Conservation (phyloP, 495 filamentous ascomycete species). For the Sphaerosporella brunnea region DNA sequence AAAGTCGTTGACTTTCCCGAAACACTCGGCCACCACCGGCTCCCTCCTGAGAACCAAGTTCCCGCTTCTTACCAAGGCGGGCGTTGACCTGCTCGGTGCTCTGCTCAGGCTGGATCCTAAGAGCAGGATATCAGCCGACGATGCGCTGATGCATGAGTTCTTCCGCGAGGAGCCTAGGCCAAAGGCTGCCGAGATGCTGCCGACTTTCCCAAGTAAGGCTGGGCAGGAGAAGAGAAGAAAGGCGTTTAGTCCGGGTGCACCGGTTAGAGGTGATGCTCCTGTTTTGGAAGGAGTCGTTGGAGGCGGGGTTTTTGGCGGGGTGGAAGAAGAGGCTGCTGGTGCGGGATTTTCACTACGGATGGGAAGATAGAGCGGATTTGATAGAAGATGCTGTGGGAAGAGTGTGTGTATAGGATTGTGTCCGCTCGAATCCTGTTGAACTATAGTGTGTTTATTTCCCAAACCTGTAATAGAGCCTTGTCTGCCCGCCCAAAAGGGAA, state of each 20-base stretch:
- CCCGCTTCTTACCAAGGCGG: slow-evolving; percentile 60
- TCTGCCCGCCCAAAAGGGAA: too few relatives aligned
- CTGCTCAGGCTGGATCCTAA: slow-evolving; percentile 64
- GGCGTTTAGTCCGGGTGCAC: slow-evolving; percentile 68
- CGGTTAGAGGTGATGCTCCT: slow-evolving; percentile 56
- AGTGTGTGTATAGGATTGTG: too few relatives aligned
- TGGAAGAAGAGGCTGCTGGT: slow-evolving; percentile 43
- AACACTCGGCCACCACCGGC: slow-evolving; percentile 27
- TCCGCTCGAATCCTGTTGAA: too few relatives aligned
- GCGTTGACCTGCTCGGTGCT: slow-evolving; percentile 45
- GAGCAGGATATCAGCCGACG: slow-evolving; percentile 45
- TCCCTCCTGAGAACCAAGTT: slow-evolving; percentile 51
- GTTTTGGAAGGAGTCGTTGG: slow-evolving; percentile 48
- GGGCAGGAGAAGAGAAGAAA: slow-evolving; percentile 69
- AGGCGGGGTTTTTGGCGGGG: slow-evolving; percentile 55
- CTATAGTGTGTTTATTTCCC: too few relatives aligned
- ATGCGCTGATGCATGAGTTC: slow-evolving; percentile 61
- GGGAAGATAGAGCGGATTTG: slow-evolving; percentile 32
- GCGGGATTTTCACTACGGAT: slow-evolving; percentile 69
- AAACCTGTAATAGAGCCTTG: too few relatives aligned
- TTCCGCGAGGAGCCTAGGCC: slow-evolving; percentile 79
- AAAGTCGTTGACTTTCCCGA: slow-evolving; percentile 61
- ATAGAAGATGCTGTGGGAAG: too few relatives aligned
- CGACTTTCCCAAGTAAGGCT: slow-evolving; percentile 85
- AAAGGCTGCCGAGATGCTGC: slow-evolving; percentile 72